Conservation (phyloP, 2,329 filamentous ascomycete species). For the Xylariaceae sp. region DNA sequence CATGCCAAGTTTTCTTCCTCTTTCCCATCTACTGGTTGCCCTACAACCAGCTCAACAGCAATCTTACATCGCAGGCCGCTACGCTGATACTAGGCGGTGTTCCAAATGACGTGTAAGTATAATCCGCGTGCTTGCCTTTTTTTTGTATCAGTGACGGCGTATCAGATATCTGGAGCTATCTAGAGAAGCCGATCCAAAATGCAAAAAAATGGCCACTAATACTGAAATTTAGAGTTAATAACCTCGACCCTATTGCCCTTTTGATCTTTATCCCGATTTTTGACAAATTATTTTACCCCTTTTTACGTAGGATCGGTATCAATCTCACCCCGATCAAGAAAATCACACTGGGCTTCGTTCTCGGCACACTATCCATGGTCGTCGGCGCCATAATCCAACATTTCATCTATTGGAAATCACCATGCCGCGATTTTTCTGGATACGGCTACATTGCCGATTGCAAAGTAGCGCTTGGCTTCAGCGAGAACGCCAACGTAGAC, state of each 20-base stretch:
- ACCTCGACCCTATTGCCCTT: slow-evolving; percentile 61
- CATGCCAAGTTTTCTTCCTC: slow-evolving; percentile 50
- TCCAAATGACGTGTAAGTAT: slow-evolving; percentile 55
- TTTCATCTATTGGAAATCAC: slow-evolving; percentile 41
- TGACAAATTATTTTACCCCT: slow-evolving; percentile 56
- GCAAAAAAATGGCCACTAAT: neutral
- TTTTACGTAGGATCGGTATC: slow-evolving; percentile 51
- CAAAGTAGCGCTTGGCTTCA: slow-evolving; percentile 12
- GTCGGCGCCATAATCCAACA: slow-evolving; percentile 56
- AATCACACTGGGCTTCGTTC: slow-evolving; percentile 59
- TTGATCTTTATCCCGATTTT: slow-evolving; percentile 62
- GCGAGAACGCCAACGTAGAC: slow-evolving; percentile 13
- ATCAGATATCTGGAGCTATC: neutral
- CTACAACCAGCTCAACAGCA: slow-evolving; percentile 64
- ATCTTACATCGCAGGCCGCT: slow-evolving; percentile 57
- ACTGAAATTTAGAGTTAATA: slow-evolving; percentile 43
- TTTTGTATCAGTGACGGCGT: no score
- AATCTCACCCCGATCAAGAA: slow-evolving; percentile 60
- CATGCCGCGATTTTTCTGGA: slow-evolving; percentile 32
- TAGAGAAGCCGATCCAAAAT: neutral
- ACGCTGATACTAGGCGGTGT: slow-evolving; percentile 57
- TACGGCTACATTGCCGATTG: slow-evolving; percentile 48
- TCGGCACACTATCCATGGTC: slow-evolving; percentile 48
- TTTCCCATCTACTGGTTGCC: slow-evolving; percentile 61
- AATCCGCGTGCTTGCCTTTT: neutral